Base-by-base conservation (phyloP, 2,329 filamentous ascomycete species). In the Ramichloridium luteum region DNA sequence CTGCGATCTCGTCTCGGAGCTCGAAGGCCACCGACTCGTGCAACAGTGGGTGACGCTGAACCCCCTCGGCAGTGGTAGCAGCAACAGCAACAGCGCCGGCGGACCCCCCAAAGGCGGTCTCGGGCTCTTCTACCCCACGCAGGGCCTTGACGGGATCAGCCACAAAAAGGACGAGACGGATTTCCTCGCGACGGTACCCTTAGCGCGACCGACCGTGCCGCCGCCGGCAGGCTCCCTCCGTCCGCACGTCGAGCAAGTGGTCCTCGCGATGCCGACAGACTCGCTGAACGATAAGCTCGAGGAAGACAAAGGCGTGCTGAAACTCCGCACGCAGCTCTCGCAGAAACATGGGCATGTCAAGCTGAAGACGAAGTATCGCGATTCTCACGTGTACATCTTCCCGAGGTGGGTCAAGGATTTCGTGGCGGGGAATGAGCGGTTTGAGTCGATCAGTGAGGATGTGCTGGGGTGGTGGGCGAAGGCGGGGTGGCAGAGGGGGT, bases 401-500 rank as follows among this genome's bases (percentile, higher is more conserved):
- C 90, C 90, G 0, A 75, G 74, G 44, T 96, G 90, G 88, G 71
- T 93, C 6, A 72, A 93, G 48, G 78, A 92, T 32, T 80, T 93
- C 55, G 73, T 92, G 25, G 71, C 73, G 36, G 65, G 70, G 39
- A 92, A 94, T 48, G 78, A 86, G 16, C 75, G 71, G 8, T 73
- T 98, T 40, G 82, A 93, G 47, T 92, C 78, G 34, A 76, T 98
- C 28, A 81, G 80, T 17, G 88, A 96, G 55, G 88, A 96, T 49
- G 74, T 94, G 4, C 65, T 96, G 11, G 85, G 86, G 5, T 93
- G 83, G 80, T 93, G 86, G 85, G 83, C 86, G 18, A 96, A 96
- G 55, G 76, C 88, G 1, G 76, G 77, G 33, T 98, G 90, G 90
- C 86, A 96, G 56, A 65, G 71, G 3, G 81, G 83, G 0, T 64